Conservation (phyloP, 345 rosid genomes). For the Clarkia xantiana region DNA sequence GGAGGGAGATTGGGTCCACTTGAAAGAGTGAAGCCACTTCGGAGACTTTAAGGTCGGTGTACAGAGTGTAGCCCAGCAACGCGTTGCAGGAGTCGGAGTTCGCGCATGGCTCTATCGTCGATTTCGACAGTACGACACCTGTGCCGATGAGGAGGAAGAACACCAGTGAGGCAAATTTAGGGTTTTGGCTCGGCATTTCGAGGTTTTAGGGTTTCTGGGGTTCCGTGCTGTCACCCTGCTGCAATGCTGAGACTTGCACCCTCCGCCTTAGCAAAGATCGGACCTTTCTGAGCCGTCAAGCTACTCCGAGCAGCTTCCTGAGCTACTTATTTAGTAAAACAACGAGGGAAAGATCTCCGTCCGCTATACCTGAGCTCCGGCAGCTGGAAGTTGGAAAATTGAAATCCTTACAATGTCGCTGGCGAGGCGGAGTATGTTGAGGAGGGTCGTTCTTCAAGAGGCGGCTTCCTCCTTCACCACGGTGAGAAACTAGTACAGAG, state of each 20-base stretch:
- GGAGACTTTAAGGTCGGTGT: constrained; percentile 81
- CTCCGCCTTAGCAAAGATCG: too few relatives aligned
- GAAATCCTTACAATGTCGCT: too few relatives aligned
- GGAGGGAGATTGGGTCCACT: constrained; percentile 63
- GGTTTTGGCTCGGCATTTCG: not conserved
- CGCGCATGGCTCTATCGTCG: constrained; percentile 92
- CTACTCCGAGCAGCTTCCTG: too few relatives aligned
- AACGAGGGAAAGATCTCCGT: too few relatives aligned
- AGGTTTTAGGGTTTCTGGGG: not conserved
- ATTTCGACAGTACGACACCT: constrained; percentile 34
- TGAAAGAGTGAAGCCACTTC: constrained; percentile 91
- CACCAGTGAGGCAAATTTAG: constrained; percentile 1
- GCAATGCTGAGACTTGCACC: not conserved
- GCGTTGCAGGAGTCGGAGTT: constrained; percentile 67
- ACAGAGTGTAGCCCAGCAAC: constrained; percentile 76
- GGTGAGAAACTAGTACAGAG: not conserved
- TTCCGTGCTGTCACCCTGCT: not conserved
- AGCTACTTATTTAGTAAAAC: too few relatives aligned
- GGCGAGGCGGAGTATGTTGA: too few relatives aligned
- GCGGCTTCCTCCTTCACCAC: not conserved
- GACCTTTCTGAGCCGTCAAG: too few relatives aligned
- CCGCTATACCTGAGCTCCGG: too few relatives aligned
- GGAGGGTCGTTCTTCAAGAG: too few relatives aligned
- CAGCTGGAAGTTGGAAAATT: too few relatives aligned
- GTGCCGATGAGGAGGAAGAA: constrained; percentile 16